Base-by-base conservation (phyloP, 148 eudicot genomes). In the Nepenthes gracilis region DNA sequence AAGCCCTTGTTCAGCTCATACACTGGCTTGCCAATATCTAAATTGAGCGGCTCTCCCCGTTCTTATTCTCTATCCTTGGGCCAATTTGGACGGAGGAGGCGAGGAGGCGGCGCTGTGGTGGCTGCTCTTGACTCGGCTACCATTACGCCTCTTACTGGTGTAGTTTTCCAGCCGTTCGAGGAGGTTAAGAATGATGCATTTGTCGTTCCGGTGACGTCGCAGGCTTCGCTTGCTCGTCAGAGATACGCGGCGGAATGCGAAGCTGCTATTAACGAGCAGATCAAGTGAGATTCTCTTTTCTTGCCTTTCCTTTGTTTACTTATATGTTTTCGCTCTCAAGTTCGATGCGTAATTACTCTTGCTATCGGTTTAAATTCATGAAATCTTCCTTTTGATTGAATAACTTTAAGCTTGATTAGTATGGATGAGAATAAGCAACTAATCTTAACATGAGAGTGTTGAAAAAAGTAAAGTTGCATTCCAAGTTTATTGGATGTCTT, bases 251-350 rank as follows among this genome's bases (percentile, higher is more conserved):
- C 79, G 3, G 85, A 75, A 2, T 83, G 82, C 65, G 96, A 89
- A 64, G 70, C 85, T 38, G 90, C 87, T 4, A 67, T 89, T 60
- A 89, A 89, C 59, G 96, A 86, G 80, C 96, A 89, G 75, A 89
- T 89, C 64, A 89, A 89, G 96, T 89, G 70, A 68, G 66, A n/a
- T 68, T 57, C 13, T n/a, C 23, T 23, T 23, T 23, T 23, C 23
- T 23, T 23, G 23, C 23, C 23, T 23, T 23, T 23, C 23, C 23
- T 23, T 23, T 23, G 0, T 23, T 23, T 23, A 23, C 23, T 23
- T 0, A 0, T 23, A 23, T 23, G 23, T 23, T 23, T 23, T 23
- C 23, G 23, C 23, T 23, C 23, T 23, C 23, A 23, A 23, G 23
- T 23, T 23, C 23, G 23, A 23, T 23, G 23, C 23, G 23, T 23